Evolutionary conservation across 257 asterid species (phyloP), one percentile per base, ranked within the genome.

Genomic region (Solanum peruvianum): DNA sequence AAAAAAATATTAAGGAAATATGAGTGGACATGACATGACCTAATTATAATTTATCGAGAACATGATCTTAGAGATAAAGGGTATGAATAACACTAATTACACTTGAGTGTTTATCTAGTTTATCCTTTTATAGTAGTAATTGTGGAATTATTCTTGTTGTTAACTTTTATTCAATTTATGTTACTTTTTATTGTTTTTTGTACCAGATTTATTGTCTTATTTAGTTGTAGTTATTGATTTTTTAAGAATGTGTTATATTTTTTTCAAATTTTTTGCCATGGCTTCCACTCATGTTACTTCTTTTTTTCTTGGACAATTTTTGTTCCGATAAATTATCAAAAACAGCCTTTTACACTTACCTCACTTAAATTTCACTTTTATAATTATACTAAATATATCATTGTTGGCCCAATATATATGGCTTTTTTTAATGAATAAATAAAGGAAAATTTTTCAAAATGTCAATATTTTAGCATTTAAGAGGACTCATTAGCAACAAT

Each of bases 281-380:
- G 5, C 11, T 7, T 56, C 11, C 25, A 56, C 64, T 56, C 64
- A 0, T 21, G 1, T 52, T 52, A 20, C n/a, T 56, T 20, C 1
- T 18, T 56, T 56, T 56, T 56, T 11, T 20, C 25, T 56, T 56
- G 64, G 1, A 52, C 18, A 6, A 6, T 6, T 52, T 52, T 52
- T 2, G 0, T 47, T 3, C 4, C 64, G 0, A 20, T 1, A 2
- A 4, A 20, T 0, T 56, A 20, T 7, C 7, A 5, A 56, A 20
- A 56, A 56, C 1, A 20, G 7, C 8, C 11, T 20, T 4, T 7
- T 23, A 56, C 25, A 7, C 3, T 56, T 18, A 1, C 25, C 25
- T 56, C 64, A 7, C 5, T 2, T 56, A 56, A 56, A 56, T 11
- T 20, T 2, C 64, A 20, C n/a, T 56, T 1, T 2, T 56, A 56